Base-by-base conservation (phyloP, 345 rosid species). In the Syzygium oleosum region DNA sequence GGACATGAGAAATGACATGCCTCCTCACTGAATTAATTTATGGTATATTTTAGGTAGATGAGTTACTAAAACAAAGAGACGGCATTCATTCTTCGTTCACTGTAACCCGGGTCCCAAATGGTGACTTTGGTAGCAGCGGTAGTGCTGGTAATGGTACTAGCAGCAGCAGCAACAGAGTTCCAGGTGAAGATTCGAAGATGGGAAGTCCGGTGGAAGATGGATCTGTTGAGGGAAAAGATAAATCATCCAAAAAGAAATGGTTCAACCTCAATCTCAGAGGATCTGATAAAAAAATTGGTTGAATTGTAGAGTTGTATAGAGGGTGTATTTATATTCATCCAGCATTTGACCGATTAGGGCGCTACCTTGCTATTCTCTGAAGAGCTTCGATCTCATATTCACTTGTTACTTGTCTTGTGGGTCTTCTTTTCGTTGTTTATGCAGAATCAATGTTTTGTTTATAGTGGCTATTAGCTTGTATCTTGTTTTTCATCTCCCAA, bases 211-310 rank as follows among this genome's bases (percentile, higher is more conserved):
- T 89, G 56, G 99, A 96, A 91, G 98, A 95, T 52, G 96, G 94
- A 41, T 91, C 92, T 87, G 88, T 93, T 31, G 99, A 96, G 43
- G 97, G 98, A 29, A 95, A 92, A 93, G 99, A 98, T 84, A 98
- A 95, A 89, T 91, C 99, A 41, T 90, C 90, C 22, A 98, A 92
- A 90, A 95, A 95, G 96, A 98, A 94, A 93, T 98, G 99, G 99
- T 98, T 98, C 90, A 98, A 96, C 91, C 93, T 98, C 91, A 96
- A 94, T 91, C 88, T 96, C 19, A 95, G 91, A 88, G 98, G 99
- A 88, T 94, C 99, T 41, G 99, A 97, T 86, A 97, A 95, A 90
- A 95, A 92, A 92, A 89, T 90, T 84, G 94, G 93, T 84, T 94
- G 87, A 93, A n/a, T 65, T 46, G 31, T 86, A 53, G 54, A 34